Evolutionary conservation across 495 filamentous ascomycete species (phyloP), one percentile per base, ranked within the genome.

Genomic region (Lasiosphaeria miniovina): DNA sequence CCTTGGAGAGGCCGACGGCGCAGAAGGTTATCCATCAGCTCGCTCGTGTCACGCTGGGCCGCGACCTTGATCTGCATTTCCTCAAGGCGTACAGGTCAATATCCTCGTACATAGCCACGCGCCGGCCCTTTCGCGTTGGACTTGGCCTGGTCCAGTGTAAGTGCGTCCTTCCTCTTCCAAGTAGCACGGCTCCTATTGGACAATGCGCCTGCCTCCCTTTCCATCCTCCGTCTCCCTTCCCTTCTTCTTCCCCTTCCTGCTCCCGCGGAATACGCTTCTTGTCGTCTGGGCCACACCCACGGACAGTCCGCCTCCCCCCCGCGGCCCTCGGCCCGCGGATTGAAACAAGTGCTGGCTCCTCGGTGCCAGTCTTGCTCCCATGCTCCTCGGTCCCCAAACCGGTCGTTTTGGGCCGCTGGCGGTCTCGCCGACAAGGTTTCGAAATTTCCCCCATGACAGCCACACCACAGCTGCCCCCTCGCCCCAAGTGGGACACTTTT

Each of bases 401-500:
- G 53, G 53, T 35, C 40, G 17, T 54, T 57, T 57, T 41, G 31
- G 49, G 15, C 7, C 36, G 35, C 50, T 46, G 49, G 49, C 17
- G 32, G 10, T 41, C 14, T 55, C 52, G 36, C 36, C n/a, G 51
- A 17, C n/a, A 43, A 12, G 32, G 58, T 58, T 35, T 61, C 54
- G 33, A 58, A 52, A 54, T 35, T 36, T 31, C 24, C 24, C 24
- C 52, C 24, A 24, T 24, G 24, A 24, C 24, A 46, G 6, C 11
- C 6, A 46, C 43, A n/a, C 43, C 43, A n/a, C 43, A 43, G 43
- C 48, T 50, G 17, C 55, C 59, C 60, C 50, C 14, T 59, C 61
- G 38, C 55, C 60, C 46, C 57, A 49, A 57, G 60, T 61, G 60
- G 60, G 54, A 63, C 61, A n/a, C 43, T 46, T 9, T n/a, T n/a